Percentiles rank a stretch among this genome's conserved stretches.
phyloP scores from a whole-genome alignment of 768 basidiomycete genomes.

The Boletus rubropictus region DNA sequence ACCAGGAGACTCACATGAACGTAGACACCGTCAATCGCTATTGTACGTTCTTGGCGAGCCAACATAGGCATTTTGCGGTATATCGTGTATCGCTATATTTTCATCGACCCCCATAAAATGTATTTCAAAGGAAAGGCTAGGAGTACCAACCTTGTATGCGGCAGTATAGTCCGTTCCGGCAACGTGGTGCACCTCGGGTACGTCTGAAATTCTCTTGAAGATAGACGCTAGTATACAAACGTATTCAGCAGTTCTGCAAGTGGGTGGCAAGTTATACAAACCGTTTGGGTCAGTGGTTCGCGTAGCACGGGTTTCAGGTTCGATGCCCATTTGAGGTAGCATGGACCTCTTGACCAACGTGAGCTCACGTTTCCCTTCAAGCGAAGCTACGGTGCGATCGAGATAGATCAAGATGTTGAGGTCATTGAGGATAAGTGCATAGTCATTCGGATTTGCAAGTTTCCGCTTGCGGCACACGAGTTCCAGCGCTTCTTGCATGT shows the following conservation, averaged over 20 bases:
- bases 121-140: background rate
- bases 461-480: conserved; percentile 68
- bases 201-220: conserved; percentile 81
- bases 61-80: conserved; percentile 94
- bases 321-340: conserved; percentile 65
- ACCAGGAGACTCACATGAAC: conserved; percentile 56
- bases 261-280: conserved; percentile 28
- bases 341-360: conserved; percentile 74
- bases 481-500: conserved; percentile 94
- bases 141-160: conserved; percentile 69
- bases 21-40: conserved; percentile 94
- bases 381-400: conserved; percentile 92
- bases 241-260: background rate
- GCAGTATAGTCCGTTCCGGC: conserved; percentile 72
- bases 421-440: conserved; percentile 63
- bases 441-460: conserved; percentile 66
- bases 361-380: conserved; percentile 83
- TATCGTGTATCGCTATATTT: conserved; percentile 75
- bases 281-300: conserved; percentile 91
- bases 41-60: conserved; percentile 81
- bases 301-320: conserved; percentile 57
- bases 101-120: background rate
- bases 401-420: conserved; percentile 78
- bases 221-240: conserved; percentile 64
- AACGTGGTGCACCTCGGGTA: conserved; percentile 46